Conservation (phyloP, 2,329 filamentous ascomycete genomes). For the Ampelomyces quisqualis region DNA sequence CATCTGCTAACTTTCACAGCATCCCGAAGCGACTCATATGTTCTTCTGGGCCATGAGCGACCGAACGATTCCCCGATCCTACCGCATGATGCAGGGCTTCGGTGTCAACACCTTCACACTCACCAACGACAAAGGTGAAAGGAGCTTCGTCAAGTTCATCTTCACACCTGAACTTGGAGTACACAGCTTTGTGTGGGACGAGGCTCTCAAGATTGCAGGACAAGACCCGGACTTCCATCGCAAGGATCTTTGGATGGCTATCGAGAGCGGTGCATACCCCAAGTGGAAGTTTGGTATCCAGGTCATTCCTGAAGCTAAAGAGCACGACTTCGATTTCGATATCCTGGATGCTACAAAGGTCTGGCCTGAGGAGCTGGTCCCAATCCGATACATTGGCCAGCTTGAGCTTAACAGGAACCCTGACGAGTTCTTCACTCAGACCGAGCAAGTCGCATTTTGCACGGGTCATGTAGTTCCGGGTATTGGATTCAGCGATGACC, state of each 20-base stretch:
- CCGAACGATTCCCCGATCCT: constrained; percentile 70
- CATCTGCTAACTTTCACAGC: too few species aligned
- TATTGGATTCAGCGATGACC: constrained; percentile 75
- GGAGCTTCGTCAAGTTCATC: constrained; percentile 75
- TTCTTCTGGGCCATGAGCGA: constrained; percentile 79
- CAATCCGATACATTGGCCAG: constrained; percentile 75
- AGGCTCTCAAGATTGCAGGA: constrained; percentile 66
- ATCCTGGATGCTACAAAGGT: constrained; percentile 83
- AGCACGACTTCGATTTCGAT: constrained; percentile 81
- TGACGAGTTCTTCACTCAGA: constrained; percentile 80
- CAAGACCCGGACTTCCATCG: constrained; percentile 77
- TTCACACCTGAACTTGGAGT: constrained; percentile 74
- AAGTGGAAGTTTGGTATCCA: constrained; percentile 86
- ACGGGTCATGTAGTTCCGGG: constrained; percentile 78
- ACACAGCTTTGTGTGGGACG: constrained; percentile 76
- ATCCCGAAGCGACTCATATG: constrained; percentile 75
- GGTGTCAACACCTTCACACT: constrained; percentile 78
- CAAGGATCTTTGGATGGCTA: constrained; percentile 73
- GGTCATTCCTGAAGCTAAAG: constrained; percentile 66
- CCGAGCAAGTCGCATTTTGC: constrained; percentile 80
- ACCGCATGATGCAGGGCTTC: constrained; percentile 83
- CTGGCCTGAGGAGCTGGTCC: constrained; percentile 77
- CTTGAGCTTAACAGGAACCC: constrained; percentile 76
- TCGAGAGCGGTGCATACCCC: constrained; percentile 68
- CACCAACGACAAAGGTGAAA: constrained; percentile 66